Evolutionary conservation across 1,284 basidiomycete species (phyloP), one percentile per base, ranked within the genome.

Genomic region (Austroboletus olivaceoglutinosus): DNA sequence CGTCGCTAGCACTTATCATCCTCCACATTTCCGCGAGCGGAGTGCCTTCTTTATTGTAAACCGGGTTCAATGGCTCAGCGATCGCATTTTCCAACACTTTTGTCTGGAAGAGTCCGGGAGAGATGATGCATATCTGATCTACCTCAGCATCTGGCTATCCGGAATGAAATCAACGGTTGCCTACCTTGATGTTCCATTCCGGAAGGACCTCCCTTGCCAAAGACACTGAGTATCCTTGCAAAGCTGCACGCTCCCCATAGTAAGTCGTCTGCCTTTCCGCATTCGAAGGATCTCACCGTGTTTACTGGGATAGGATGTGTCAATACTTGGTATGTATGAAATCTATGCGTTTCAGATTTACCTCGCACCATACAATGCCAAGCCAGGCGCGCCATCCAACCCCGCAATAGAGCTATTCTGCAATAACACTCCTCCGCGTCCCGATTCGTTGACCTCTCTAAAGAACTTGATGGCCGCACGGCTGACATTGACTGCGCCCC

Each of bases 151-250:
- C 12, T 29, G 4, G 1, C 37, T 16, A 23, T 23, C 5, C 11
- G n/a, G 10, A 25, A 12, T 12, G 29, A 5, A 21, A 36, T n/a
- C n/a, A n/a, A n/a, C 18, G 7, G 12, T 25, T 7, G 21, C 58
- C n/a, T 5, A 56, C 57, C 45, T 58, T 60, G 43, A 61, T 64
- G 19, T 64, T 64, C 62, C 60, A 61, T 22, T 50, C n/a, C 3
- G 48, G 58, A 13, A 57, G 46, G 6, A 64, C 7, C 31, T 61
- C 60, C 16, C 44, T 58, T 7, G 50, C 49, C 6, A 60, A 36
- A 16, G 40, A 31, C 33, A 46, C 44, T 16, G 62, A 52, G 18
- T 58, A 62, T 0, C 58, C 58, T 22, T 62, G 45, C 0, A 64
- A 12, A 1, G 62, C 47, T 59, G 22, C 13, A 25, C 23, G n/a